phyloP scores from a whole-genome alignment of 164 flowering plant genomes.

The Liriodendron chinense region DNA sequence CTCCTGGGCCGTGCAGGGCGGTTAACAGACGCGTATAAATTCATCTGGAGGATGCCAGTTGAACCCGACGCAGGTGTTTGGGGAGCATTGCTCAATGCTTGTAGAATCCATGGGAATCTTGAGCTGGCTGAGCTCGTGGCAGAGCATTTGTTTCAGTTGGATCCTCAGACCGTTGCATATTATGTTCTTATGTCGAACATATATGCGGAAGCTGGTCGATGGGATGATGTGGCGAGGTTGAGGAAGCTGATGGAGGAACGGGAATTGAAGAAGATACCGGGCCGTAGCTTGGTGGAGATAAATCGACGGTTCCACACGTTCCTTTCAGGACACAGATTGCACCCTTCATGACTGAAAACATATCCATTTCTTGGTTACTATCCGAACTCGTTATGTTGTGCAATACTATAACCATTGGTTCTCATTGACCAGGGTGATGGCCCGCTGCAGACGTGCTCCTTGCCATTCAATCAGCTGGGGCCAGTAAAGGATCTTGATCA shows the following conservation, averaged over 20 bases:
- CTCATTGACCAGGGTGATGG: neutral
- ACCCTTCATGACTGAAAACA: conserved; percentile 8
- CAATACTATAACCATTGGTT: neutral
- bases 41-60: conserved; percentile 23
- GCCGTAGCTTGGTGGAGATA: conserved; percentile 25
- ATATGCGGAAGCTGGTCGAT: conserved; percentile 31
- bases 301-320: conserved; percentile 27
- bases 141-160: conserved; percentile 17
- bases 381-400: neutral
- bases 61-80: conserved; percentile 30
- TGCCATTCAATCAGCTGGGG: neutral
- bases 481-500: neutral
- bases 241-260: conserved; percentile 24
- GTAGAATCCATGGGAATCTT: conserved; percentile 25
- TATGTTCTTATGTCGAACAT: conserved; percentile 32
- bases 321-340: conserved; percentile 15
- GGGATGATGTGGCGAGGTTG: conserved; percentile 32
- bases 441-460: neutral
- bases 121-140: conserved; percentile 33
- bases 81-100: conserved; percentile 34
- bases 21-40: conserved; percentile 22
- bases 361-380: neutral
- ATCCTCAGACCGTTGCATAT: conserved; percentile 24
- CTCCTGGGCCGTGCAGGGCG: conserved; percentile 30
- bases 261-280: conserved; percentile 31